phyloP scores from a whole-genome alignment of 208 protist species.

The Trypanosoma brucei region DNA sequence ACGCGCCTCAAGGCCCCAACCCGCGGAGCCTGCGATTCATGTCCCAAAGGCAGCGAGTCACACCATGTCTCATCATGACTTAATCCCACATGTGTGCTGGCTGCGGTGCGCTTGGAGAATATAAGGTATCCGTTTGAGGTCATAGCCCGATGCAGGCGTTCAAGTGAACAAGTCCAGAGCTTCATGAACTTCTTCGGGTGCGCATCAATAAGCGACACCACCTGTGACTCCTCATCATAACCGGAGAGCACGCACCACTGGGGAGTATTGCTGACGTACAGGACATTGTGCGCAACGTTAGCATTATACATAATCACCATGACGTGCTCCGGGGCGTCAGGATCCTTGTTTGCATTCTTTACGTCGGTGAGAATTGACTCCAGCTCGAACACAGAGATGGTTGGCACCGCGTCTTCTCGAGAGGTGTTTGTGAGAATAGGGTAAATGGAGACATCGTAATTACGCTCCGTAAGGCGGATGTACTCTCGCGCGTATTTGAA shows the following conservation, averaged over 20 bases:
- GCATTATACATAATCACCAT: slow-evolving; percentile 91
- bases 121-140: slow-evolving; percentile 84
- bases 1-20: slow-evolving; percentile 56
- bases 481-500: slow-evolving; percentile 78
- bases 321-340: slow-evolving; percentile 63
- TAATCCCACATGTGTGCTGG: slow-evolving; percentile 17
- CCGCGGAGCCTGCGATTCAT: slow-evolving; percentile 13
- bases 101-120: slow-evolving; percentile 48
- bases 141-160: slow-evolving; percentile 86
- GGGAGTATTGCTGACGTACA: slow-evolving; percentile 63
- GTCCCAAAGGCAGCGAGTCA: slow-evolving; percentile 15
- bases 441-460: slow-evolving; percentile 57
- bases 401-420: slow-evolving; percentile 82
- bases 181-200: slow-evolving; percentile 82
- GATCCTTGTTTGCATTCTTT: slow-evolving; percentile 65
- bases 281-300: slow-evolving; percentile 82
- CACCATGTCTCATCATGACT: slow-evolving; percentile 16
- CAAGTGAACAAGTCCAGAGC: slow-evolving; percentile 77
- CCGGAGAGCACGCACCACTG: slow-evolving; percentile 85
- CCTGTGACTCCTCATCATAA: slow-evolving; percentile 85
- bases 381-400: slow-evolving; percentile 85
- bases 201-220: slow-evolving; percentile 76
- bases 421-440: slow-evolving; percentile 84
- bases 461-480: slow-evolving; percentile 34
- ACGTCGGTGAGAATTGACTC: slow-evolving; percentile 80